phyloP scores from a whole-genome alignment of 2,329 filamentous ascomycete genomes.

The Fusarium austroafricanum region DNA sequence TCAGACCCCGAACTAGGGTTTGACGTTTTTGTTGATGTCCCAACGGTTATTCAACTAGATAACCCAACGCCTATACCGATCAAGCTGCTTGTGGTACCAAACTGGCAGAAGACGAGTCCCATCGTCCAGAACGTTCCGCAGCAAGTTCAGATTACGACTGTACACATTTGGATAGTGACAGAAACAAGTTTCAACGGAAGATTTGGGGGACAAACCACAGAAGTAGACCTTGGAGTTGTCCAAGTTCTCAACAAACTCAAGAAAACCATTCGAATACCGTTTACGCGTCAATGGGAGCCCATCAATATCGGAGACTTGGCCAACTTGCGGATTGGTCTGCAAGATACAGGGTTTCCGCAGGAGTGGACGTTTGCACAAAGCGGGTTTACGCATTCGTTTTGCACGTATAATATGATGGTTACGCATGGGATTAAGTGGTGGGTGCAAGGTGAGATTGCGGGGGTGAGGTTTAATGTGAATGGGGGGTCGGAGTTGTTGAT shows the following conservation, averaged over 20 bases:
- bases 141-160: conserved; percentile 21
- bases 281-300: not conserved
- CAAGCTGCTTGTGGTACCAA: conserved; percentile 23
- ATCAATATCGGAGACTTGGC: conserved; percentile 23
- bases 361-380: not conserved
- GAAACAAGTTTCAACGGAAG: not conserved
- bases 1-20: conserved; percentile 50
- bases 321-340: not conserved
- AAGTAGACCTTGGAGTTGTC: conserved; percentile 2
- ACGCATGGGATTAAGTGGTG: conserved; percentile 40
- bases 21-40: conserved; percentile 43
- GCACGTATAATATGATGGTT: conserved; percentile 45
- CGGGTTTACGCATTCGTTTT: conserved; percentile 36
- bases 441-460: not conserved
- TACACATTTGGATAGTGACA: conserved; percentile 10
- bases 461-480: not conserved
- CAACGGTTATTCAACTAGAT: conserved; percentile 48
- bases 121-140: conserved; percentile 23
- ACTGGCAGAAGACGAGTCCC: conserved; percentile 24
- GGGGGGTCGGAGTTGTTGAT: not conserved
- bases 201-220: not conserved
- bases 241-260: rapidly evolving
- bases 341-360: not conserved
- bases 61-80: conserved; percentile 42
- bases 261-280: conserved; percentile 1